Evolutionary conservation across 495 filamentous ascomycete species (phyloP), one percentile per base, ranked within the genome.

Genomic region (Cercophora newfieldiana): DNA sequence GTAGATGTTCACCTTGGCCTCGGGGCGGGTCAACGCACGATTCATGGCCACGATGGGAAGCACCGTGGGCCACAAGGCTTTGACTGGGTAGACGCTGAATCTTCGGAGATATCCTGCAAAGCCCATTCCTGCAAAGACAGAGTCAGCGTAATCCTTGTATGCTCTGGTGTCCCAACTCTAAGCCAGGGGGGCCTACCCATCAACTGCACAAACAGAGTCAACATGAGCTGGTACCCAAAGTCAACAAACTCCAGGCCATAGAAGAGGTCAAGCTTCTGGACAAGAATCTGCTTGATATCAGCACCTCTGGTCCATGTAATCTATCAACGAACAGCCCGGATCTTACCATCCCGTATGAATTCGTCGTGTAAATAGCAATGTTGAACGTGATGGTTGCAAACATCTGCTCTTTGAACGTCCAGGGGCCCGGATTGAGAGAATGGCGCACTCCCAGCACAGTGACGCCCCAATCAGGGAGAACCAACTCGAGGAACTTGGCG

Each of bases 21-120:
- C 72, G 0, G 69, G 64, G 1, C 69, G 50, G 3, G 70, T 75
- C 47, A 76, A 44, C 0, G 75, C 73, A 14, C 70, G 66, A 57
- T 77, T 77, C 71, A 77, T 73, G 24, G 71, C 70, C 54, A 77
- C 75, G 31, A 47, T 72, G 1, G 75, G 71, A 5, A 77, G 69
- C 7, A 71, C 61, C 0, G 71, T 74, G 0, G 73, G 73, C 75
- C 75, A 77, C 1, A 75, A 56, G 0, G 71, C 71, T 48, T 74
- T 72, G 61, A 74, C 73, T 0, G 74, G 74, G 30, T 79, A 76
- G 16, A 86, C 83, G 21, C 82, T 77, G 78, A 83, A 86, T 19
- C 80, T 77, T 1, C 81, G 73, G 12, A 80, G 75, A 66, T 84
- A 79, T 0, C 81, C 80, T 1, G 79, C 78, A 26, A 81, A 75